Base-by-base conservation (phyloP, 768 basidiomycete species). In the Russula ochroleuca region DNA sequence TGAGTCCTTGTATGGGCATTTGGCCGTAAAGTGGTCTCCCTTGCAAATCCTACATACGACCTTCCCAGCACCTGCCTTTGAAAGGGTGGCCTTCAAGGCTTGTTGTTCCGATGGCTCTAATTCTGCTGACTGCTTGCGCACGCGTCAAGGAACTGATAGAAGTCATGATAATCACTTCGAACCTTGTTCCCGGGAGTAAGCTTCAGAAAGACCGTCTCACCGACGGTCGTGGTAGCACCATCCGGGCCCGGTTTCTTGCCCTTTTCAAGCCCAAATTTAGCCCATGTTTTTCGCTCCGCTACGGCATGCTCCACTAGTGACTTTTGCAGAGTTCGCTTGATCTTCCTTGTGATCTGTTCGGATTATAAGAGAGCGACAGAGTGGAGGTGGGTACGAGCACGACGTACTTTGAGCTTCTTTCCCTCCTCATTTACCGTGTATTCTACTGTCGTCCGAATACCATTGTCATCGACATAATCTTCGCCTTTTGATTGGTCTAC, bases 1-100 rank as follows among this genome's bases (percentile, higher is more conserved):
- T 10, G 90, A 89, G 70, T 98, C 94, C 77, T 94, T 97, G 83
- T 94, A 95, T 7, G 97, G 97, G 82, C 97, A 98, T 75, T 95
- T 94, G 67, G 94, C 90, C 15, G 97, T 99, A 76, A 95, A 98
- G 78, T 98, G 97, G 67, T 90, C 90, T 57, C 96, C 97, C 73
- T 96, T 92, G 79, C 97, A 98, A 60, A 97, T 78, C 67, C 97
- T 83, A 81, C 97, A 99, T 49, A 81, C 76, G 67, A 99, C 91
- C 72, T 94, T 94, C 72, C 93, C 93, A 23, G 85, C 86, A 64
- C 92, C 93, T 1, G 86, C 83, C 59, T 85, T 85, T 17, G 81
- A 82, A 57, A 90, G 82, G 65, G 84, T 85, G 13, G 73, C 76
- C 75, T 92, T 92, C 68, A 86, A 72, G 50, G 78, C 73, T 62